Base-by-base conservation (phyloP, 2,329 filamentous ascomycete genomes). In the Cytospora mali region DNA sequence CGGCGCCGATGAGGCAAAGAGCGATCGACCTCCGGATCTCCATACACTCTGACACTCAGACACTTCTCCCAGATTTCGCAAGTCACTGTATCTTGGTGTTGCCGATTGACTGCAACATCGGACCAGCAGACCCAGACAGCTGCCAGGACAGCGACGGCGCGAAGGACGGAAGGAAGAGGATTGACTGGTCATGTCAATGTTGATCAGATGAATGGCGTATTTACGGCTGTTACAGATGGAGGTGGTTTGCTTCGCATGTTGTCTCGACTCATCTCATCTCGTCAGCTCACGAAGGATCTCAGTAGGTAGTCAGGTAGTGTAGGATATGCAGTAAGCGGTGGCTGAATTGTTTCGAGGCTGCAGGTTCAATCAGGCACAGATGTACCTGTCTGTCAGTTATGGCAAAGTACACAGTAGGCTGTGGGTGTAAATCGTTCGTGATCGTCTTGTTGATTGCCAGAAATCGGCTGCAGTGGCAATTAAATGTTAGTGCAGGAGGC, bases 1-100 rank as follows among this genome's bases (percentile, higher is more conserved):
- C 28, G 58, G 58, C 50, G 48, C 58, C 58, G 58, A 52, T 54
- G 58, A 60, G 58, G 52, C 48, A 60, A 48, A 60, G 53, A 52
- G 51, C 35, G 58, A 60, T 60, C 58, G 39, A 52, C 58, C 50
- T 60, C 50, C 58, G 23, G 50, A 60, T 60, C 51, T 54, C 58
- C 58, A 60, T 54, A 23, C 35, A 54, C 50, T 48, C 25, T 28
- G n/a, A n/a, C n/a, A n/a, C n/a, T n/a, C n/a, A n/a, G n/a, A n/a
- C n/a, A n/a, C n/a, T n/a, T n/a, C n/a, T n/a, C n/a, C 50, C 52
- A 54, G 31, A 60, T 54, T 29, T 54, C 50, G 50, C 58, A 28
- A 13, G 25, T 48, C 21, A n/a, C 7, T 23, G 13, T n/a, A 7
- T n/a, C 11, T 33, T 3, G 42, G n/a, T 46, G 10, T 46, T 21